phyloP scores from a whole-genome alignment of 2,329 filamentous ascomycete species.

The Emergomyces orientalis region DNA sequence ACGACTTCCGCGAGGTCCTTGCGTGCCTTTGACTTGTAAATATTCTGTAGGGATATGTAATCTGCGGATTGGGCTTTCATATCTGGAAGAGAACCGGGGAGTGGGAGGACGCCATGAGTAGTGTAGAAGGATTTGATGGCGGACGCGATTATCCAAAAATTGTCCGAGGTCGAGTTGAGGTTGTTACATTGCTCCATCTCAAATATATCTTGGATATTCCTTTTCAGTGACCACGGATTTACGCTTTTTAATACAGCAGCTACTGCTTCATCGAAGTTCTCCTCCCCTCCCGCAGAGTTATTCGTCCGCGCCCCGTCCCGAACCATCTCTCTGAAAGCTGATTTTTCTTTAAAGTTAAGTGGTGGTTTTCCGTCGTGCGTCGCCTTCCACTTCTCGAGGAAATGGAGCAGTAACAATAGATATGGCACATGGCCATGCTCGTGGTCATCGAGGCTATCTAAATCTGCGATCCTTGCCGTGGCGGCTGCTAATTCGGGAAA shows the following conservation, averaged over 20 bases:
- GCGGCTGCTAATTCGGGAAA: slow-evolving; percentile 75
- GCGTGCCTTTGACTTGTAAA: slow-evolving; percentile 84
- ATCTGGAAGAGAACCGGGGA: slow-evolving; percentile 82
- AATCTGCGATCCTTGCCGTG: slow-evolving; percentile 52
- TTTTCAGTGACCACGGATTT: slow-evolving; percentile 56
- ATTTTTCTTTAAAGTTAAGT: slow-evolving; percentile 73
- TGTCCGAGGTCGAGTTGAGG: slow-evolving; percentile 42
- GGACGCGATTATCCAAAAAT: slow-evolving; percentile 82
- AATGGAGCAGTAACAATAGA: slow-evolving; percentile 70
- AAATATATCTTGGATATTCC: slow-evolving; percentile 68
- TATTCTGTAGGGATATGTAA: slow-evolving; percentile 81
- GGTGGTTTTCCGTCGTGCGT: slow-evolving; percentile 60
- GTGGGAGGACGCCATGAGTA: slow-evolving; percentile 62
- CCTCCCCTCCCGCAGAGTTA: slow-evolving; percentile 78
- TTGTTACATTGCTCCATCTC: slow-evolving; percentile 53
- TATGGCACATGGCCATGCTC: slow-evolving; percentile 90
- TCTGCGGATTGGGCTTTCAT: slow-evolving; percentile 93
- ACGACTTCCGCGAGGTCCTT: slow-evolving; percentile 69
- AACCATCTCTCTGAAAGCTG: slow-evolving; percentile 65
- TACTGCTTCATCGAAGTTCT: slow-evolving; percentile 92
- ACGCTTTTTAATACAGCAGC: slow-evolving; percentile 83
- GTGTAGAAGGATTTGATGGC: slow-evolving; percentile 70
- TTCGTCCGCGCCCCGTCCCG: slow-evolving; percentile 57
- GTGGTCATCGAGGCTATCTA: slow-evolving; percentile 63
- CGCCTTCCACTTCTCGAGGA: slow-evolving; percentile 70